phyloP scores from a whole-genome alignment of 805 yeast species.

The Suhomyces canberraensis region DNA sequence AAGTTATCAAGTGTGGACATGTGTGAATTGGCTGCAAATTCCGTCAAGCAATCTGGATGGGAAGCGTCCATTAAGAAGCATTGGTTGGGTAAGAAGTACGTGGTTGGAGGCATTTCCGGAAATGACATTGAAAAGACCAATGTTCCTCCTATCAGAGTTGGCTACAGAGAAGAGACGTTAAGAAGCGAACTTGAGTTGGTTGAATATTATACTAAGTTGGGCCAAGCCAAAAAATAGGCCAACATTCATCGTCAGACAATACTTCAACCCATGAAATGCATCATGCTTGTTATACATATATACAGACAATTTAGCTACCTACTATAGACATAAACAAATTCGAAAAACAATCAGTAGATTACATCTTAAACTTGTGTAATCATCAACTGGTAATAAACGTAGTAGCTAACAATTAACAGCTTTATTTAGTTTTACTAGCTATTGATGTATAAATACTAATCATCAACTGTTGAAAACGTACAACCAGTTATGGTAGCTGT shows the following conservation, averaged over 20 bases:
- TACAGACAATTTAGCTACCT: background rate
- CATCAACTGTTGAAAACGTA: too few relatives aligned
- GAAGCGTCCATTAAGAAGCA: conserved; percentile 82
- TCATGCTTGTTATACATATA: too few relatives aligned
- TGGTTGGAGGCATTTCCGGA: conserved; percentile 63
- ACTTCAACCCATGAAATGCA: too few relatives aligned
- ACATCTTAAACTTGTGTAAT: too few relatives aligned
- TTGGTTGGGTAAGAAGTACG: conserved; percentile 79
- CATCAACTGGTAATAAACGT: too few relatives aligned
- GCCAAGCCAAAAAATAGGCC: background rate
- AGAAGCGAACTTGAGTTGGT: conserved; percentile 68
- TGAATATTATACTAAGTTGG: conserved; percentile 47
- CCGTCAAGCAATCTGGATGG: conserved; percentile 93
- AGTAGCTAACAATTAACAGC: too few relatives aligned
- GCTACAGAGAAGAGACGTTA: conserved; percentile 80
- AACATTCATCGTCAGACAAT: too few relatives aligned
- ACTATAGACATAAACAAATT: too few relatives aligned
- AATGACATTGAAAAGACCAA: conserved; percentile 92
- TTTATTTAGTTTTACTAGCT: too few relatives aligned
- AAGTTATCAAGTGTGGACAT: conserved; percentile 91
- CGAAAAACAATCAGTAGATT: too few relatives aligned
- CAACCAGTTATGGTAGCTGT: too few relatives aligned
- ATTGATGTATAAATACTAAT: too few relatives aligned
- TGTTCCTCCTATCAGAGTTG: conserved; percentile 85
- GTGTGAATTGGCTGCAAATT: conserved; percentile 94